Evolutionary conservation across 768 basidiomycete genomes (phyloP).

Genomic region (Porphyrellus cyaneotinctus): DNA sequence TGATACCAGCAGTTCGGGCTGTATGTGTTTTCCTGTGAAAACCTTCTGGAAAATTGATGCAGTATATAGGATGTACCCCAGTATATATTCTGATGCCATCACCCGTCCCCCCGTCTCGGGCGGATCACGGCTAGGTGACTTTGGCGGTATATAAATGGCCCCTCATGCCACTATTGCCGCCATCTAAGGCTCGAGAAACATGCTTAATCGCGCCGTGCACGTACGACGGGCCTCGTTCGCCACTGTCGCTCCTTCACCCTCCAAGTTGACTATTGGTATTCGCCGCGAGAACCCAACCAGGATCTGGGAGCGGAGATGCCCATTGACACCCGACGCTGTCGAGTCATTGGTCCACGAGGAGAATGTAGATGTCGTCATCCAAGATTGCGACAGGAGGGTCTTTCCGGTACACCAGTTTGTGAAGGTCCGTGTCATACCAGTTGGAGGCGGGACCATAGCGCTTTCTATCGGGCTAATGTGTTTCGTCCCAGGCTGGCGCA

Average conservation of each 20-base stretch:
- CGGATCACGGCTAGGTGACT: slow-evolving; percentile 13
- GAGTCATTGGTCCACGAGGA: slow-evolving; percentile 51
- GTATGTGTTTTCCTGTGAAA: neutral
- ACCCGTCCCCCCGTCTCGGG: neutral
- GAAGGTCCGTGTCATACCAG: slow-evolving; percentile 42
- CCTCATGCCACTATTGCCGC: neutral
- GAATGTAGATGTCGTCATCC: slow-evolving; percentile 65
- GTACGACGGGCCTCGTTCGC: slow-evolving; percentile 24
- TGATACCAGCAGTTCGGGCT: neutral
- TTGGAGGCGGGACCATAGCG: neutral
- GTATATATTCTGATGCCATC: neutral
- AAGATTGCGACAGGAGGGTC: slow-evolving; percentile 72
- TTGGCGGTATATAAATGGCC: slow-evolving; percentile 7
- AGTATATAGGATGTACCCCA: neutral
- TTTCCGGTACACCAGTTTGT: slow-evolving; percentile 61
- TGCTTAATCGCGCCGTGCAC: slow-evolving; percentile 19
- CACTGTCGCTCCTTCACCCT: slow-evolving; percentile 17
- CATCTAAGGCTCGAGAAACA: neutral
- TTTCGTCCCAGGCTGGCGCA: slow-evolving; percentile 67
- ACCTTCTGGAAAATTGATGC: neutral
- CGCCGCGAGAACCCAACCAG: slow-evolving; percentile 75
- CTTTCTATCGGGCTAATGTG: neutral
- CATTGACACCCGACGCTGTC: slow-evolving; percentile 76
- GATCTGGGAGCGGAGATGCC: slow-evolving; percentile 85
- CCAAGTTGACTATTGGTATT: slow-evolving; percentile 47